These are phyloP conservation scores for Trichoderma asperelloides DNA, from an alignment of 495 filamentous ascomycete genomes.

Conservation along the genomic window DNA sequence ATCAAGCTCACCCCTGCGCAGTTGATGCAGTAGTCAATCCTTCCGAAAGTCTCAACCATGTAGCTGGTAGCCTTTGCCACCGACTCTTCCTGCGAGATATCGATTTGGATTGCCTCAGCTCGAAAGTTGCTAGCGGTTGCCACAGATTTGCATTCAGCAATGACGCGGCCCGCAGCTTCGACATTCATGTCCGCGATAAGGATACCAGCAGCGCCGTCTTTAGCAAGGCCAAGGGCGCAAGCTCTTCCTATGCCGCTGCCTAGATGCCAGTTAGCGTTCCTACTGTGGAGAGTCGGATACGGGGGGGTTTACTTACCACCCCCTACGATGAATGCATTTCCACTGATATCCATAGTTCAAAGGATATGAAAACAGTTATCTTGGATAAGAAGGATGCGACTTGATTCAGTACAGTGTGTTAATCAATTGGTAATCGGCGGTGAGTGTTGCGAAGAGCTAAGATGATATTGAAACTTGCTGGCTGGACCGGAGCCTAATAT, in stretches of 20 bases:
- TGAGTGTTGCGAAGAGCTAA: too few relatives aligned
- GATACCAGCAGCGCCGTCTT: background rate
- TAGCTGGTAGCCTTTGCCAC: background rate
- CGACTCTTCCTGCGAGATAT: background rate
- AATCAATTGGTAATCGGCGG: too few relatives aligned
- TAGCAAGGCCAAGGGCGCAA: background rate
- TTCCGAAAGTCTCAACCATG: background rate
- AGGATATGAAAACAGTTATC: background rate
- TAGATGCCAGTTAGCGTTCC: background rate
- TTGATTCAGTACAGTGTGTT: too few relatives aligned
- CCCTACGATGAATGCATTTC: background rate
- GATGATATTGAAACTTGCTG: too few relatives aligned
- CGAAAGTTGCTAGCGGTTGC: background rate
- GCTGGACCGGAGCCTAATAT: too few relatives aligned
- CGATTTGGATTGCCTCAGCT: background rate
- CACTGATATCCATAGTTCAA: background rate
- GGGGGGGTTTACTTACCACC: background rate
- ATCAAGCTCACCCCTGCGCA: background rate
- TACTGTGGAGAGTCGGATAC: background rate
- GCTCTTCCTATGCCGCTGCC: background rate
- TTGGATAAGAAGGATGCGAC: too few relatives aligned
- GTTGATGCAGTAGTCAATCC: constrained; percentile 7
- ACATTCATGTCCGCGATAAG: background rate
- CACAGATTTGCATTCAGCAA: background rate
- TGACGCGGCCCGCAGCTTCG: background rate